phyloP scores from a whole-genome alignment of 1,139 yeast genomes.

The Hyphopichia wangnamkhiaoensis region DNA sequence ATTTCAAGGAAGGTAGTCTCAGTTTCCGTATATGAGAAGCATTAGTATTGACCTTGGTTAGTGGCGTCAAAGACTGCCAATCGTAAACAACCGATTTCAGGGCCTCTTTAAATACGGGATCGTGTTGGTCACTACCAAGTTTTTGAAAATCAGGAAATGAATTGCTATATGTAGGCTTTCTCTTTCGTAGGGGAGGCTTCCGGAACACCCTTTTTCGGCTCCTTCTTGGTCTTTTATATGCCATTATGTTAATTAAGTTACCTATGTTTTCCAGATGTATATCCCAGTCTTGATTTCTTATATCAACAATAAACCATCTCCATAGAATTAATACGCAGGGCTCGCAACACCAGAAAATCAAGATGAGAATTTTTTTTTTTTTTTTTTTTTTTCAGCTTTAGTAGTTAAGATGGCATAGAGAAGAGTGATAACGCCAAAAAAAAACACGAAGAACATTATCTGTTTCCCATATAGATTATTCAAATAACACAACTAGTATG shows the following conservation, averaged over 20 bases:
- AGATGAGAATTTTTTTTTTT: background rate
- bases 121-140: background rate
- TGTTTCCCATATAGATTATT: too few relatives aligned
- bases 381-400: background rate
- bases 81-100: constrained; percentile 1
- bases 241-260: background rate
- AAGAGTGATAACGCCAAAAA: too few relatives aligned
- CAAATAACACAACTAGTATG: too few relatives aligned
- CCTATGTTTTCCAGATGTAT: too few relatives aligned
- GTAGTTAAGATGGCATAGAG: background rate
- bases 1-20: constrained; percentile 16
- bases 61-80: constrained; percentile 4
- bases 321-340: background rate
- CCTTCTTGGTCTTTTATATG: background rate
- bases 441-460: background rate
- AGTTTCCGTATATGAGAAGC: background rate
- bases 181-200: constrained; percentile 1
- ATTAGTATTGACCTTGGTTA: background rate
- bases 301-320: background rate
- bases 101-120: constrained; percentile 3
- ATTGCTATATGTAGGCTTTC: background rate
- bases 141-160: background rate
- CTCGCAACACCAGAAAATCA: background rate
- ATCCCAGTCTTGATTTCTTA: too few relatives aligned
- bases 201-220: constrained; percentile 3